Base-by-base conservation (phyloP, 2,329 filamentous ascomycete genomes). In the Colletotrichum sp. region DNA sequence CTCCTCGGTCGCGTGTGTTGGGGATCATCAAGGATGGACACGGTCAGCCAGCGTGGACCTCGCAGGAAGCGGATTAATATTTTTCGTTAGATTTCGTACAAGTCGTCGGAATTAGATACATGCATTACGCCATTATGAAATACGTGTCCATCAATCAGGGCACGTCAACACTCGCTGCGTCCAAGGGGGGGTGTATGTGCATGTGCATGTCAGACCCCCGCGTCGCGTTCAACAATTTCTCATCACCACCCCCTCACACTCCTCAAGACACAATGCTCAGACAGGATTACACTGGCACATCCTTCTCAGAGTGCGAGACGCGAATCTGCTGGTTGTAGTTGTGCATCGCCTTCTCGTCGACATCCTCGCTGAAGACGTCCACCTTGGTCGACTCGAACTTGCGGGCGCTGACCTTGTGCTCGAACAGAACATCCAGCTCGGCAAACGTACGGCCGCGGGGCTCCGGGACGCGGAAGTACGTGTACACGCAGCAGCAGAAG, bases 371-470 rank as follows among this genome's bases (percentile, higher is more conserved):
- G 75, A 91, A 91, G 13, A 90, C 90, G 71, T 91, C 86, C 11
- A 91, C 89, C 73, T 88, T 79, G 3, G 90, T 90, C 29, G 80
- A 80, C 11, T 91, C 89, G 81, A 97, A 97, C 79, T 95, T 93
- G 78, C 95, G 87, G 8, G 94, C 94, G 76, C 89, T 88, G 27
- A 96, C 85, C 2, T 89, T 86, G 75, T 90, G 88, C 84, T 98
- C 94, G 79, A 98, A 98, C 63, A 98, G 87, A 63, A 97, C 79
- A 81, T 98, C 95, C 70, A 98, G 86, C 83, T 98, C 95, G 8
- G 95, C 95, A 80, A 96, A 98, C 0, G 94, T 93, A 55, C 95
- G 91, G 12, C 94, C 95, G 5, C 86, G 86, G 0, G 95, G 95
- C 81, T 98, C 95, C 0, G 95, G 95, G 0, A 96, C 86, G 15